Evolutionary conservation across 768 basidiomycete genomes (phyloP), one percentile per base, ranked within the genome.

Genomic region (Lactarius hengduanensis): DNA sequence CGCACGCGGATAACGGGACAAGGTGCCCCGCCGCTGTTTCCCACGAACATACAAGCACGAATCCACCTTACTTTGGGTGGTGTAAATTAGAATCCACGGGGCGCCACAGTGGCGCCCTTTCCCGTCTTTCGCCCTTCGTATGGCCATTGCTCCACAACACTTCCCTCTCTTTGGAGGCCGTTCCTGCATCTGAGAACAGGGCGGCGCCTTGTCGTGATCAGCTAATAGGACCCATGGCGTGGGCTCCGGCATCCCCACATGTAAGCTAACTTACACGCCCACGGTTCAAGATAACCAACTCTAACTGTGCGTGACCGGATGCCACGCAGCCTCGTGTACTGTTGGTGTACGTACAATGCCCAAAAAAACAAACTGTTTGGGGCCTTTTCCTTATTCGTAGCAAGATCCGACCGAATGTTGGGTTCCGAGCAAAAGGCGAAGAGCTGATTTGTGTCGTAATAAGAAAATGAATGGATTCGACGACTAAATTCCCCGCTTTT

Each of bases 401-500:
- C 47, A 50, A 22, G 50, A 53, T 53, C 50, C 50, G 50, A 53
- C 50, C 50, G 50, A 53, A 9, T 26, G 50, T 26, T 53, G 50
- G n/a, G 8, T 20, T n/a, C 43, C 43, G 43, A 47, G 47, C 22
- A 3, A 50, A 50, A 50, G 47, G 38, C 38, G 38, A 47, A 47
- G 47, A n/a, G 3, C 10, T 40, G 38, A 9, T 47, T 22, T 22
- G n/a, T 45, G 43, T 10, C 20, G 43, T 45, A 45, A 45, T 45
- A 45, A 20, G 9, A 10, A 45, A 45, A 45, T n/a, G 43, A 10
- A 20, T 7, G 41, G 41, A 20, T 43, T 18, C 7, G 10, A 50
- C 47, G 22, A 53, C 50, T 53, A 53, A 53, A 53, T 53, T 26
- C 50, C 50, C 50, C 50, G 15, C 50, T 50, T 50, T 47, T n/a